These are phyloP conservation scores for Syncephalastrum sp. DNA, from an alignment of 371 early-diverging fungal genomes.

Conservation along the genomic window DNA sequence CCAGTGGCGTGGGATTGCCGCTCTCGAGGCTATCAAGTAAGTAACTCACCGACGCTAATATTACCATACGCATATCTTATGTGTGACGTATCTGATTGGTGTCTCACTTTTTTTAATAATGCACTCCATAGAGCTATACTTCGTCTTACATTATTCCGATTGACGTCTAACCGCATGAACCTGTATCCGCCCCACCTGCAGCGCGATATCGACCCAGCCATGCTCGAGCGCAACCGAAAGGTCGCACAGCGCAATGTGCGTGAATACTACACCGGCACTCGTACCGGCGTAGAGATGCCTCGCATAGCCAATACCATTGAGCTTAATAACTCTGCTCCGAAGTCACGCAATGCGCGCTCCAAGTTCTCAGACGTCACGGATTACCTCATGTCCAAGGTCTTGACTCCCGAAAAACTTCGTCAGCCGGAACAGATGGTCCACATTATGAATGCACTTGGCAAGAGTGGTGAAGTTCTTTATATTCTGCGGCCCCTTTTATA, in stretches of 20 bases:
- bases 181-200: constrained; percentile 66
- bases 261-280: constrained; percentile 41
- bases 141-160: constrained; percentile 57
- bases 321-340: constrained; percentile 15
- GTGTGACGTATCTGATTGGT: constrained; percentile 4
- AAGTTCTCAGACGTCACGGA: constrained; percentile 55
- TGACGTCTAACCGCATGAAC: constrained; percentile 67
- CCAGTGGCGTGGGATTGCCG: constrained; percentile 66
- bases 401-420: constrained; percentile 60
- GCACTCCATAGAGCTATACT: constrained; percentile 48
- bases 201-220: constrained; percentile 62
- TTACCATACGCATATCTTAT: background rate
- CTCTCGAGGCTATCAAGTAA: constrained; percentile 78
- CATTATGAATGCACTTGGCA: constrained; percentile 53
- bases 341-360: constrained; percentile 2
- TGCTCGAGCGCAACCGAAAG: constrained; percentile 13
- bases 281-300: constrained; percentile 39
- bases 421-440: constrained; percentile 73
- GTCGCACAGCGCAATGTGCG: constrained; percentile 2
- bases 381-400: constrained; percentile 63
- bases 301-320: constrained; percentile 29
- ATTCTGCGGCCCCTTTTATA: constrained; percentile 86
- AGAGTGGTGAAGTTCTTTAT: constrained; percentile 76
- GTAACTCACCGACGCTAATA: constrained; percentile 10
- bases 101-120: constrained; percentile 2